Percentiles rank a stretch among this genome's conserved stretches.
These are phyloP conservation scores for Stellera chamaejasme DNA, from an alignment of 345 rosid genomes.

Conservation along the genomic window DNA sequence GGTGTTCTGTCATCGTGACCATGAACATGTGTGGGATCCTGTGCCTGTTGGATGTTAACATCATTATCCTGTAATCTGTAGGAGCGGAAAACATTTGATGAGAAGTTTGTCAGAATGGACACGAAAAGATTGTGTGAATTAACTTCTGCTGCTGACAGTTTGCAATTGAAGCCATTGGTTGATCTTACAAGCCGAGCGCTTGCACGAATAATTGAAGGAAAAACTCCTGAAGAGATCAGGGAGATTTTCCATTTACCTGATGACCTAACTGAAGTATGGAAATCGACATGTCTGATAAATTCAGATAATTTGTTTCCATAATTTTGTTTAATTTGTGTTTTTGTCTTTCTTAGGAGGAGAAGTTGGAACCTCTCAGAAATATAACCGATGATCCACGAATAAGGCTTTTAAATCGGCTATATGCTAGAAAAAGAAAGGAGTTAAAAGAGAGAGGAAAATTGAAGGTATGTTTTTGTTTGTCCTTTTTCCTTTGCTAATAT, in stretches of 20 bases:
- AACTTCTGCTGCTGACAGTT: constrained; percentile 76
- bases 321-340: constrained; percentile 13
- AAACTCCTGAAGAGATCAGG: constrained; percentile 68
- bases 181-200: constrained; percentile 76
- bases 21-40: not conserved
- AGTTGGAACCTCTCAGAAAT: constrained; percentile 63
- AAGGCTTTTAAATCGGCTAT: constrained; percentile 52
- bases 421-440: constrained; percentile 62
- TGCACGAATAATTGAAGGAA: constrained; percentile 66
- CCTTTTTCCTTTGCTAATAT: not conserved
- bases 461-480: constrained; percentile 30
- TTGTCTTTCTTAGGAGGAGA: constrained; percentile 43
- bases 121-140: constrained; percentile 61
- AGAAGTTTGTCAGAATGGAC: constrained; percentile 59
- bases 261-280: constrained; percentile 60
- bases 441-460: constrained; percentile 47
- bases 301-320: constrained; percentile 5
- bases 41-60: not conserved
- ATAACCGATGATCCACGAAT: constrained; percentile 59
- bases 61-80: constrained; percentile 16
- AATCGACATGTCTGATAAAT: not conserved
- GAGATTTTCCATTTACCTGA: constrained; percentile 65
- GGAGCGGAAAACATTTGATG: constrained; percentile 63
- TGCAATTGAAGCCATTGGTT: constrained; percentile 63
- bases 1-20: not conserved